phyloP scores from a whole-genome alignment of 1,284 basidiomycete species.

The Austroboletus novae-zelandiae region DNA sequence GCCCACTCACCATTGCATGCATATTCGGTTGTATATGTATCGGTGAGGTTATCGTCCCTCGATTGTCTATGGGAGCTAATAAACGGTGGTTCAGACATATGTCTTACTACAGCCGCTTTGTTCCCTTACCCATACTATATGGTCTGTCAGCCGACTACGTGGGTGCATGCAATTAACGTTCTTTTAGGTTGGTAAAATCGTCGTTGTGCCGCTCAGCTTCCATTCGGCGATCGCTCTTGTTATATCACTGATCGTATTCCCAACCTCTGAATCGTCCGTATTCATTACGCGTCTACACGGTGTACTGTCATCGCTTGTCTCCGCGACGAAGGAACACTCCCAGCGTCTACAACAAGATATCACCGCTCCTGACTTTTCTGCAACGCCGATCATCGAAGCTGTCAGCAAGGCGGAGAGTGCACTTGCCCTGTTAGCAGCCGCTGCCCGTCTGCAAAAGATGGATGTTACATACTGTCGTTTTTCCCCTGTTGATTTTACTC shows the following conservation, averaged over 20 bases:
- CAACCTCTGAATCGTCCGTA: conserved; percentile 61
- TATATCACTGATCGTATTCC: conserved; percentile 59
- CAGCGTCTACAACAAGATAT: conserved; percentile 46
- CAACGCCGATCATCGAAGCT: conserved; percentile 34
- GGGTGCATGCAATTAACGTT: conserved; percentile 4
- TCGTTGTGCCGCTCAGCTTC: conserved; percentile 61
- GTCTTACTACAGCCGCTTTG: conserved; percentile 56
- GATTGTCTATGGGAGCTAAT: not conserved
- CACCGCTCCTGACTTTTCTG: conserved; percentile 46
- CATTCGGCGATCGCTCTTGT: conserved; percentile 60
- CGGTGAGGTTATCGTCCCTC: conserved; percentile 34
- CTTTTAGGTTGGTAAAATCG: conserved; percentile 44
- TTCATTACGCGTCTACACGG: conserved; percentile 55
- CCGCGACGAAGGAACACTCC: conserved; percentile 48
- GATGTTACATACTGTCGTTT: conserved; percentile 69
- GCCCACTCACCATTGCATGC: conserved; percentile 60
- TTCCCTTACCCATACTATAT: conserved; percentile 68
- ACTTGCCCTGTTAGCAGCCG: conserved; percentile 52
- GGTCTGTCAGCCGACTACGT: conserved; percentile 25
- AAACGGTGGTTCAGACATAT: conserved; percentile 45
- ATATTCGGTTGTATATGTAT: conserved; percentile 59
- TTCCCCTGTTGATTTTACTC: conserved; percentile 55
- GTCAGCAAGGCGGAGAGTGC: conserved; percentile 53
- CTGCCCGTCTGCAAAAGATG: conserved; percentile 54
- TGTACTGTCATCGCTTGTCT: conserved; percentile 52